Evolutionary conservation across 2,329 filamentous ascomycete genomes (phyloP), one percentile per base, ranked within the genome.

Genomic region (Fusarium solani-melongenae): DNA sequence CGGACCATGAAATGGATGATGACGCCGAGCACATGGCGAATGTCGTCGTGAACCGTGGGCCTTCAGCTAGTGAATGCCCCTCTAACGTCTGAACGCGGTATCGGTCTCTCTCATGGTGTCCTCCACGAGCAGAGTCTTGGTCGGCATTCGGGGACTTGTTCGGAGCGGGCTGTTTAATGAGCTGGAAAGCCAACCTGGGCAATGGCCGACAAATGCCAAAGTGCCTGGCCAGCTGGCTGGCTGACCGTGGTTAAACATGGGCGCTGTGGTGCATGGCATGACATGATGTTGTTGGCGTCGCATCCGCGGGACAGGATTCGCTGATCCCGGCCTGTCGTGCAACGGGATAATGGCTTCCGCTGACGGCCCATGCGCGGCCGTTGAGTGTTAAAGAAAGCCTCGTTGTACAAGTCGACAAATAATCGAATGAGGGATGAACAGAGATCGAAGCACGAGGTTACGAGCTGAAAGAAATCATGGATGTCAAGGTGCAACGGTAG

Each of bases 111-210:
- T 20, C 11, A 31, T 57, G 9, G 12, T 33, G 15, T 36, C 33
- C 12, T 38, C 33, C n/a, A 36, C 8, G 14, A 39, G 49, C 34
- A 36, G 29, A 17, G 24, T 22, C 34, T 31, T 31, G 36, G 55
- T 58, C 57, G 55, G 39, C 36, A 36, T 39, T 38, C 22, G 62
- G 34, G 60, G 20, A 57, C 33, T 34, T 15, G 20, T 36, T 22
- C 51, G 61, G 63, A 64, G 60, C 57, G 64, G 33, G 60, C 63
- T 67, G 66, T 70, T 65, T 64, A 65, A 70, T 73, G 69, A 72
- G 69, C 46, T 73, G 66, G 67, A 60, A 20, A 60, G 58, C 64
- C 64, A 55, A 71, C 62, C 62, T 67, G 68, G 65, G 66, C 55
- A 67, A 36, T 33, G 58, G 56, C 59, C 61, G 44, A 62, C 24